Evolutionary conservation across 495 filamentous ascomycete genomes (phyloP), one percentile per base, ranked within the genome.

Genomic region (Xylona heveae): DNA sequence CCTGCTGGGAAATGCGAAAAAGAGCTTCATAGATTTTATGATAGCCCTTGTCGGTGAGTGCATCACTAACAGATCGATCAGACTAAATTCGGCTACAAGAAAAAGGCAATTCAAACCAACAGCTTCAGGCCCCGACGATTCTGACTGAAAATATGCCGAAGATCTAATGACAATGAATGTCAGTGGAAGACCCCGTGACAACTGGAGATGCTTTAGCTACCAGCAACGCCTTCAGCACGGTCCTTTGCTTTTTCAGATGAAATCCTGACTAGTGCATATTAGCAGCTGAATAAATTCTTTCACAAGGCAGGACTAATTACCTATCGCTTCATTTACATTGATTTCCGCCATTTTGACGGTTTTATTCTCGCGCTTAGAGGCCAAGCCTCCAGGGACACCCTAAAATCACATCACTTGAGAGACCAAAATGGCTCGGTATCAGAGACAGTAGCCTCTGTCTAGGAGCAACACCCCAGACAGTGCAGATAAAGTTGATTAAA

Each of bases 1-100:
- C 82, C 7, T 55, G 44, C 13, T 71, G 56, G 5, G 69, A 53
- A 38, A 67, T 71, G 23, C 61, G 57, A 44, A 94, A 94, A 10
- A 97, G 52, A 0, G 68, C 65, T 43, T 94, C 82, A 38, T 74
- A 82, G 18, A 94, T 70, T 29, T 63, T 64, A 43, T 90, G 78
- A 43, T 75, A 91, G 12, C 63, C 66, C 41, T 76, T 78, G 46
- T 92, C 82, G 30, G 64, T 69, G 32, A 81, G 53, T 10, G 47
- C 40, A 28, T 57, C 52, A 22, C 62, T 68, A 39, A 7, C 44
- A 21, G 38, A 25, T 8, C 7, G 23, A 7, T 13, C 7, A 13
- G 47, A 22, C 21, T 17, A n/a, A 28, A 36, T 9, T 13, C 21
- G 44, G 49, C 29, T 52, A 39, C 25, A 23, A 33, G 24, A 9